Evolutionary conservation across 179 eudicot genomes (phyloP).

Genomic region (Gypsophila paniculata): DNA sequence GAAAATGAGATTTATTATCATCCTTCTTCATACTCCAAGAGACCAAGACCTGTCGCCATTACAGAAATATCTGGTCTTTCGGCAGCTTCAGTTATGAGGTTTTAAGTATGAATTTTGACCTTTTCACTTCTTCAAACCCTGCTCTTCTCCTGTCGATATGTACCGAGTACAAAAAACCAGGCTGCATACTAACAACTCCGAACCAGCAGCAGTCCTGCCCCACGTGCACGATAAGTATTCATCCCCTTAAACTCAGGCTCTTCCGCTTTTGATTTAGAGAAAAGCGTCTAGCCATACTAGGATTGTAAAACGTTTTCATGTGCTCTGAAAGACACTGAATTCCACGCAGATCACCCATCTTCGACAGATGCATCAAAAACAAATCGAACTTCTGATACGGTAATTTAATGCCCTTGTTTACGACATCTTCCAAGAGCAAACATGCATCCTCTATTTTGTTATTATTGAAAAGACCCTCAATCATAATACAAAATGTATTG

Average conservation of each 20-base stretch:
- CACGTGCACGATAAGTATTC: slow-evolving; percentile 2
- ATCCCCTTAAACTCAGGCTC: slow-evolving; percentile 66
- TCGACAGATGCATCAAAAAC: slow-evolving; percentile 62
- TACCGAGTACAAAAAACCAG: neutral
- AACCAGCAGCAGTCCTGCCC: neutral
- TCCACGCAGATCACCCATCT: slow-evolving; percentile 59
- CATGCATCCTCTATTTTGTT: slow-evolving; percentile 49
- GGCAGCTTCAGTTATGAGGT: neutral
- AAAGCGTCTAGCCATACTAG: slow-evolving; percentile 80
- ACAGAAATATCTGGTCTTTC: too few species aligned
- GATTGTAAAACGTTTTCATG: slow-evolving; percentile 76
- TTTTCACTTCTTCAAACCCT: neutral
- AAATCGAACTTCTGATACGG: slow-evolving; percentile 67
- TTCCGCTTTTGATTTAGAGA: slow-evolving; percentile 60
- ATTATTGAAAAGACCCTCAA: slow-evolving; percentile 77
- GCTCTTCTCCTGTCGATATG: neutral
- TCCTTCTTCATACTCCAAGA: too few species aligned
- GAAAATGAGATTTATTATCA: too few species aligned
- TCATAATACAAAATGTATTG: slow-evolving; percentile 73
- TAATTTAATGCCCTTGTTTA: slow-evolving; percentile 57
- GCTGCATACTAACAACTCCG: neutral
- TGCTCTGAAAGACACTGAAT: slow-evolving; percentile 79
- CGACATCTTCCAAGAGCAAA: slow-evolving; percentile 58
- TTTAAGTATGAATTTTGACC: neutral
- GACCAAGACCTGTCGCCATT: too few species aligned